Evolutionary conservation across 2,329 filamentous ascomycete species (phyloP), one percentile per base, ranked within the genome.

Genomic region (Ophioceras dolichostomum): DNA sequence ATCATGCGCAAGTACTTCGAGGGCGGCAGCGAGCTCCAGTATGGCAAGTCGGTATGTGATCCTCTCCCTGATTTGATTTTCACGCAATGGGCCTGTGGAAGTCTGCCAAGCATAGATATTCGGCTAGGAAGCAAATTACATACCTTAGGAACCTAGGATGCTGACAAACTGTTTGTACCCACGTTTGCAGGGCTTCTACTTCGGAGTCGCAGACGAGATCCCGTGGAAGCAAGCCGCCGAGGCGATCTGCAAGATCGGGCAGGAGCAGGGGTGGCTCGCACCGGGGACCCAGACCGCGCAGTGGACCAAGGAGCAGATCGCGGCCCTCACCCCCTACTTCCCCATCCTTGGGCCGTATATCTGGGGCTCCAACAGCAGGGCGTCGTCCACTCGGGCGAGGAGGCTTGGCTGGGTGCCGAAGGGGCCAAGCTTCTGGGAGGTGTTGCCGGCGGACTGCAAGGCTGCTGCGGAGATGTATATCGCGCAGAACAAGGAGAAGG

Each of bases 381-480:
- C 30, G 7, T 20, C 17, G 7, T 32, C 37, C 6, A 29, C 22
- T 9, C 19, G 30, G 20, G 37, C 37, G 18, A 38, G 20, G 13
- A 26, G 24, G 28, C 13, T 38, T 10, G 37, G 21, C 22, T 38
- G 37, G 30, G 28, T 33, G 22, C 30, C 36, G n/a, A 22, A 52
- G 29, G 39, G 41, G 0, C 50, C 49, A 1, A 49, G 34, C 3
- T 51, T 53, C 32, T 46, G 46, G 10, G 42, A 43, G 1, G 39
- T 47, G n/a, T 43, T 53, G 4, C 44, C 29, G 9, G 36, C 33
- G 21, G 36, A 38, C 28, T 32, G 29, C 22, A 27, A 28, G 22
- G 19, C 20, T 6, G 30, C 36, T 13, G 30, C 36, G 13, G 36
- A 42, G 3, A 30, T 18, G 14, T 31, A 14, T 3, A 14, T 31